Evolutionary conservation across 352 stramenopile genomes (phyloP).

Genomic region (Globisporangium abappressorium): DNA sequence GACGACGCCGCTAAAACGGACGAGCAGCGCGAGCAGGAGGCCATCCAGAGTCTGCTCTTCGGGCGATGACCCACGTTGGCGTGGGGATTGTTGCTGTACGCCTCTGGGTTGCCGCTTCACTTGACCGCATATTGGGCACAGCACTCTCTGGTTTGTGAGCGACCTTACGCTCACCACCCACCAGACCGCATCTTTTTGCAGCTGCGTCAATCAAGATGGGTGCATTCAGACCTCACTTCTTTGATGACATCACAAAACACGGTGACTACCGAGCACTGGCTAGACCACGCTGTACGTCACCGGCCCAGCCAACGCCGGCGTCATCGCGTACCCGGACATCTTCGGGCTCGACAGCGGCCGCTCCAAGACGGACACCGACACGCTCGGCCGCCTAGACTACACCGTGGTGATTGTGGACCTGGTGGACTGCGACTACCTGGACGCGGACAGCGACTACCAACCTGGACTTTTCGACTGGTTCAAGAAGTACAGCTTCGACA

Average conservation of each 20-base stretch:
- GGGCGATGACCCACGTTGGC: neutral
- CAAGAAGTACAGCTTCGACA: conserved; percentile 63
- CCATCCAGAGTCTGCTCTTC: conserved; percentile 59
- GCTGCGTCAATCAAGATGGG: neutral
- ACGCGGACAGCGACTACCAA: conserved; percentile 22
- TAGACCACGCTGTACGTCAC: conserved; percentile 73
- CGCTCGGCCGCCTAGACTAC: conserved; percentile 72
- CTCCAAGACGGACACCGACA: conserved; percentile 74
- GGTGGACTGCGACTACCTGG: conserved; percentile 61
- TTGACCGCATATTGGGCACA: neutral
- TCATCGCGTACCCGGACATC: conserved; percentile 76
- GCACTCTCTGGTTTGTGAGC: no score
- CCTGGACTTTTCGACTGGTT: conserved; percentile 47
- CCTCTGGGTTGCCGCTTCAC: neutral
- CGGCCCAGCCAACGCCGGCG: conserved; percentile 50
- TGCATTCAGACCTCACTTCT: neutral
- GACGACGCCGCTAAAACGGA: conserved; percentile 32
- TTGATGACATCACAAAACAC: neutral
- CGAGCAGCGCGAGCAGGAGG: conserved; percentile 58
- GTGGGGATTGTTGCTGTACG: neutral
- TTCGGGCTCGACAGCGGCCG: conserved; percentile 78
- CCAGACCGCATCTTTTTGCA: neutral
- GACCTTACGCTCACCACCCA: neutral
- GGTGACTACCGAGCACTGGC: conserved; percentile 13
- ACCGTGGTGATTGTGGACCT: conserved; percentile 72